Evolutionary conservation across 306 rosid species (phyloP).

Genomic region (Acacia acuminata): DNA sequence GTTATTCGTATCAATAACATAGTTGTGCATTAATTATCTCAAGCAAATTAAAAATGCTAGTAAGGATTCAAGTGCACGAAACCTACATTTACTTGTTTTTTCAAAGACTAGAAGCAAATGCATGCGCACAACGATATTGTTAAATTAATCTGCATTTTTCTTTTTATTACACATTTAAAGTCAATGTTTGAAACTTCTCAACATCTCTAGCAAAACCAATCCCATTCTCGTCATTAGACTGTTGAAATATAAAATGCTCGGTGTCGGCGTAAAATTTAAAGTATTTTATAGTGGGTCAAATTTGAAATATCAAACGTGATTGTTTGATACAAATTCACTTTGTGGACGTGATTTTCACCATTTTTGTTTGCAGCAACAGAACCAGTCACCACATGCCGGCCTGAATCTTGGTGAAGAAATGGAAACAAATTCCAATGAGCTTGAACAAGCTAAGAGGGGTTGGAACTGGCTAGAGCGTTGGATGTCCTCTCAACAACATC

Average conservation of each 20-base stretch:
- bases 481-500: conserved; percentile 69
- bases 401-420: conserved; percentile 30
- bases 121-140: neutral
- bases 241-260: neutral
- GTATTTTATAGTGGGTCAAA: neutral
- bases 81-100: neutral
- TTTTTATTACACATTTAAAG: neutral
- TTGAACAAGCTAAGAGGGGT: conserved; percentile 62
- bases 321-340: neutral
- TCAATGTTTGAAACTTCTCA: neutral
- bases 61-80: neutral
- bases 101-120: neutral
- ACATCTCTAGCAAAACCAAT: neutral
- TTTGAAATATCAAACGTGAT: neutral
- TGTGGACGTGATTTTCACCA: neutral
- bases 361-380: conserved; percentile 33
- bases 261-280: neutral
- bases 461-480: conserved; percentile 92
- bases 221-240: neutral
- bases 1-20: neutral
- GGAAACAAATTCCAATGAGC: conserved; percentile 33
- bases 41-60: neutral
- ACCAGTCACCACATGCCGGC: conserved; percentile 40
- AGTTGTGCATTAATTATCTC: neutral
- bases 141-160: neutral